phyloP scores from a whole-genome alignment of 2,329 filamentous ascomycete species.

The Ramularia endophylla region DNA sequence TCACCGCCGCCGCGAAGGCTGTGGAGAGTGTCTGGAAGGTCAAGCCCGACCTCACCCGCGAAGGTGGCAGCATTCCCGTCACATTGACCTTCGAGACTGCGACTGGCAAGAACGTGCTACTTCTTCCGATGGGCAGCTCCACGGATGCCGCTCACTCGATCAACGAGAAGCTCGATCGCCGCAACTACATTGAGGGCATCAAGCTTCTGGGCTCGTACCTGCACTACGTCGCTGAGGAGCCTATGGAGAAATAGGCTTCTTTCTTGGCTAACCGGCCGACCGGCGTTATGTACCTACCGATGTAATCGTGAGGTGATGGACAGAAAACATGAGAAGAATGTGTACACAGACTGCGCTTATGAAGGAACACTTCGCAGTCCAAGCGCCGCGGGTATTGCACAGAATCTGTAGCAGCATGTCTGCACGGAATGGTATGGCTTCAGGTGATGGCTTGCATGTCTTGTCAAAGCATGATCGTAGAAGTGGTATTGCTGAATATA shows the following conservation, averaged over 20 bases:
- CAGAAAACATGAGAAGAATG: too few species aligned
- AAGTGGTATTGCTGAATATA: not conserved
- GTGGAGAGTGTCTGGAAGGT: conserved; percentile 92
- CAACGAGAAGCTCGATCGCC: conserved; percentile 96
- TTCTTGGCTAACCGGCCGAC: too few species aligned
- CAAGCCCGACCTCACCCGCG: conserved; percentile 88
- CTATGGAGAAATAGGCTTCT: conserved; percentile 38
- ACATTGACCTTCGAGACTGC: conserved; percentile 97
- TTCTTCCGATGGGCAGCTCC: conserved; percentile 94
- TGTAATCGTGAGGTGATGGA: too few species aligned
- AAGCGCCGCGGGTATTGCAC: too few species aligned
- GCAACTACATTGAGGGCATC: conserved; percentile 96
- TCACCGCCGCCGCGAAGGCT: conserved; percentile 89
- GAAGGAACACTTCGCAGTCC: too few species aligned
- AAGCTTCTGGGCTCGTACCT: conserved; percentile 93
- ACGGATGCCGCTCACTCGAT: conserved; percentile 96
- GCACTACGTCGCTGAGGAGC: conserved; percentile 92
- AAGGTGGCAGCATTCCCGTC: conserved; percentile 95
- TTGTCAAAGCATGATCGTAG: not conserved
- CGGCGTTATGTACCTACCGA: too few species aligned
- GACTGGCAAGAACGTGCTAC: conserved; percentile 92
- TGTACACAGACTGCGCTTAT: too few species aligned
- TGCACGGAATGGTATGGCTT: too few species aligned
- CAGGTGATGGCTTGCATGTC: too few species aligned
- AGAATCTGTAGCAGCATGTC: too few species aligned